Percentiles rank a stretch among this genome's conserved stretches.
These are phyloP conservation scores for Xerophyta viscosa DNA, from an alignment of 106 monocot genomes.

Conservation along the genomic window DNA sequence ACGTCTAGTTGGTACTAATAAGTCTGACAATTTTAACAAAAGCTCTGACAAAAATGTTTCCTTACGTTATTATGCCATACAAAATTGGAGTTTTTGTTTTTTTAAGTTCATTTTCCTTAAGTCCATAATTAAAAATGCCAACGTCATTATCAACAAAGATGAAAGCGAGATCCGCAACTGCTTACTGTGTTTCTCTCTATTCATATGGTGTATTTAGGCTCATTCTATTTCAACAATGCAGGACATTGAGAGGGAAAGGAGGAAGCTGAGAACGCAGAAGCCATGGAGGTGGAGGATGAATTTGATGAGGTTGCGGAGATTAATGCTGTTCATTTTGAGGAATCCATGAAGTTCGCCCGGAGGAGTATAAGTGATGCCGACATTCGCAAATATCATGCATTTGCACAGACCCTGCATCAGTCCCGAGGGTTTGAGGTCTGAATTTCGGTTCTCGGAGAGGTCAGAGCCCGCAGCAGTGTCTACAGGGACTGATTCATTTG, in stretches of 20 bases:
- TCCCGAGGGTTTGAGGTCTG: slow-evolving; percentile 71
- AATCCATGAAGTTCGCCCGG: slow-evolving; percentile 76
- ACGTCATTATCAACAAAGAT: too few relatives aligned
- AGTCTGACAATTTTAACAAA: too few relatives aligned
- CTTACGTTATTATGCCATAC: too few relatives aligned
- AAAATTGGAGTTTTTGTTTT: background rate
- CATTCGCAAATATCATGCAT: slow-evolving; percentile 86
- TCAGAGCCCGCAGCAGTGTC: slow-evolving; percentile 34
- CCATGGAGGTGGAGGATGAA: slow-evolving; percentile 83
- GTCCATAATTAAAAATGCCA: too few relatives aligned
- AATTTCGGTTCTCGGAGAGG: slow-evolving; percentile 73
- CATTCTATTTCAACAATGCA: slow-evolving; percentile 6
- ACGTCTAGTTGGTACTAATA: too few relatives aligned
- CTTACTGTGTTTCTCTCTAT: background rate
- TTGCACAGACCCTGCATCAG: slow-evolving; percentile 84
- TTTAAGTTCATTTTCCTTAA: too few relatives aligned
- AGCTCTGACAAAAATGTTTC: too few relatives aligned
- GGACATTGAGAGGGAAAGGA: slow-evolving; percentile 82
- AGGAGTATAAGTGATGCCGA: slow-evolving; percentile 85
- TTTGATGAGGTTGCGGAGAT: slow-evolving; percentile 68
- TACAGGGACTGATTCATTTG: slow-evolving; percentile 49
- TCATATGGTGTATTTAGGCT: too few relatives aligned
- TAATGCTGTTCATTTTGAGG: slow-evolving; percentile 76
- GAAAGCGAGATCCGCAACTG: too few relatives aligned
- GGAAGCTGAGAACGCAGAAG: slow-evolving; percentile 66